Evolutionary conservation across 495 filamentous ascomycete species (phyloP), one percentile per base, ranked within the genome.

Genomic region (Glonium stellatum): DNA sequence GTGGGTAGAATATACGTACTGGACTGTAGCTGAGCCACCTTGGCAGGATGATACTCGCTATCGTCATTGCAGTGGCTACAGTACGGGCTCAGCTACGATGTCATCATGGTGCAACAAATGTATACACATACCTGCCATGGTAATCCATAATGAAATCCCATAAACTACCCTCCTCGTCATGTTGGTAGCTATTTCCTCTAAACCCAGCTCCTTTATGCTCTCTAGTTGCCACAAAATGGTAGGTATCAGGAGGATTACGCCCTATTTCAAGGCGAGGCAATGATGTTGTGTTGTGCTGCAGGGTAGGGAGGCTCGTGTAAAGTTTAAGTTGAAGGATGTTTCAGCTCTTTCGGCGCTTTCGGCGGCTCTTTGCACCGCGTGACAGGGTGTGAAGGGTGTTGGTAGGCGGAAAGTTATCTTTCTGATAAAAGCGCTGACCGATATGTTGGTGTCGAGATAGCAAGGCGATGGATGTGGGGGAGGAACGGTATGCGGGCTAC

Each of bases 1-100:
- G 12, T 9, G 18, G 22, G 50, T 11, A 48, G 21, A 12, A 44
- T 25, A 46, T n/a, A 58, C 57, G 8, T 75, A 86, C 84, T 51
- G 82, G 84, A 55, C 83, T 76, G 75, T 86, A 92, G 55, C 81
- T 83, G 56, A 95, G 77, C 92, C 92, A 97, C 66, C 81, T 78
- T 0, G 92, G 89, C 27, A 87, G 76, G 46, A 86, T 70, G 67
- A 92, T 89, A 35, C 87, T 79, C 25, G 82, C 76, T 37, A 97
- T 73, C 21, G 90, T 95, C 69, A 96, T 77, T 18, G 78, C 83
- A 41, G 87, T 89, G 39, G 88, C 91, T 95, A 70, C 59, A 53
- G 50, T 19, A 55, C 58, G 47, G n/a, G 55, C 47, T 55, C 9
- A 42, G 13, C 36, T 21, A 62, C 35, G 1, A 11, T 37, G 34